These are phyloP conservation scores for Penicillium ucsense DNA, from an alignment of 495 filamentous ascomycete genomes.

Conservation along the genomic window DNA sequence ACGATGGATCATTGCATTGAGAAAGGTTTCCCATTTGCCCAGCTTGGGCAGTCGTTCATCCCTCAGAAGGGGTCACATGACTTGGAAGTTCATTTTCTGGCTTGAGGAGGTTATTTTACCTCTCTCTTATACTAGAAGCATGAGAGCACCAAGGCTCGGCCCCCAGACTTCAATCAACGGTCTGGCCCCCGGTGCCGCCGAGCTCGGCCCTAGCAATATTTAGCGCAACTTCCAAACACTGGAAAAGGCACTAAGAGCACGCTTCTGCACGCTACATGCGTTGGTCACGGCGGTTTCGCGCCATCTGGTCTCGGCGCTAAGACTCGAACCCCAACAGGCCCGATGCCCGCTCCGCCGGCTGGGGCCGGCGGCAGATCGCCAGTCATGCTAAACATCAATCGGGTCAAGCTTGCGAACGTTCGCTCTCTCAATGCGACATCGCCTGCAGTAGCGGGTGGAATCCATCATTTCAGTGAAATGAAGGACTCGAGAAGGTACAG, in stretches of 20 bases:
- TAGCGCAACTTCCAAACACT: too few species aligned
- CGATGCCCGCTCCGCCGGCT: background rate
- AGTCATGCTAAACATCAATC: background rate
- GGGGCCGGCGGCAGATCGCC: background rate
- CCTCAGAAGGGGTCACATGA: too few species aligned
- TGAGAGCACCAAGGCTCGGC: too few species aligned
- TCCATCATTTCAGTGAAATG: background rate
- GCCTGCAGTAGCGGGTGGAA: background rate
- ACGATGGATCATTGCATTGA: too few species aligned
- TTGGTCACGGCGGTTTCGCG: background rate
- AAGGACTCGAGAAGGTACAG: background rate
- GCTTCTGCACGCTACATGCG: background rate
- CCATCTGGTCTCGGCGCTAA: conserved; percentile 2
- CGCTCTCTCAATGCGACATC: background rate
- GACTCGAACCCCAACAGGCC: background rate
- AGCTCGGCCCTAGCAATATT: too few species aligned
- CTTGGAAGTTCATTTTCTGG: too few species aligned
- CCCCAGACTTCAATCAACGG: too few species aligned
- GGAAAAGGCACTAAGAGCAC: background rate
- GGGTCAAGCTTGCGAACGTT: background rate
- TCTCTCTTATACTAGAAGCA: too few species aligned
- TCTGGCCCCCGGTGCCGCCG: too few species aligned
- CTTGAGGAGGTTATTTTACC: too few species aligned
- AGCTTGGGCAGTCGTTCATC: too few species aligned
- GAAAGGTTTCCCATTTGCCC: too few species aligned